A percentile compares a stretch with the other conserved stretches of the same genome.
These are phyloP conservation scores for Euphorbia corollata DNA, from an alignment of 441 rosid genomes.

Conservation along the genomic window DNA sequence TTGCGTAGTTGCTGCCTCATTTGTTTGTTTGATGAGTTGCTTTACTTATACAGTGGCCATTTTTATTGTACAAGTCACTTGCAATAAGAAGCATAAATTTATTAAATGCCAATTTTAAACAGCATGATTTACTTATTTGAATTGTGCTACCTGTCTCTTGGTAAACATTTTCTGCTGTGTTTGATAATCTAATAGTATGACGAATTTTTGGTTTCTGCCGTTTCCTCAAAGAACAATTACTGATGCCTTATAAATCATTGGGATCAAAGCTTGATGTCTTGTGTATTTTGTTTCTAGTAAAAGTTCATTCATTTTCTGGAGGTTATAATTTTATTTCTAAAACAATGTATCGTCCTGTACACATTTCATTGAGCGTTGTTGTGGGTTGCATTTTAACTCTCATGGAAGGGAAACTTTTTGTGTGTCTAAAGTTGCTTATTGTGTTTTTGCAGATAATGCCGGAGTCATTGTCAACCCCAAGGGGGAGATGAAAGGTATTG, in stretches of 20 bases:
- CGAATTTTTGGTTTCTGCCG: not conserved
- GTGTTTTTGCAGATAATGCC: conserved; percentile 46
- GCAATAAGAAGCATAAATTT: conserved; percentile 27
- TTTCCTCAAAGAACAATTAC: not conserved
- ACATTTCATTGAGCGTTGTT: not conserved
- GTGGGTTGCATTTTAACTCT: not conserved
- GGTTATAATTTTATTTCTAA: not conserved
- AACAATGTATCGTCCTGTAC: not conserved
- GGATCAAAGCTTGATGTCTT: not conserved
- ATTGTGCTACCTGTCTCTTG: conserved; percentile 32
- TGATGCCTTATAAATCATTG: not conserved
- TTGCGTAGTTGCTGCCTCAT: not conserved
- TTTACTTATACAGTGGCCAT: conserved; percentile 20
- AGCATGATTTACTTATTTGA: conserved; percentile 22
- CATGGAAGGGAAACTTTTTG: not conserved
- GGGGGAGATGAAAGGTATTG: conserved; percentile 68
- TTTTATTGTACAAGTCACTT: conserved; percentile 16
- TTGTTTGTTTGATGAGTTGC: conserved; percentile 17
- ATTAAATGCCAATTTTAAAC: conserved; percentile 31
- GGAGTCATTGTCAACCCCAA: conserved; percentile 69
- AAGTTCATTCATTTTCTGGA: not conserved
- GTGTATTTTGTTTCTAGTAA: not conserved
- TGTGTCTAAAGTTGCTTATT: not conserved
- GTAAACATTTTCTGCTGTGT: conserved; percentile 15
- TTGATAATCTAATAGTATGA: not conserved